Percentiles rank a stretch among this genome's conserved stretches.
Evolutionary conservation across 75 land plant species (phyloP).

Genomic region (Adiantum capillusveneris): DNA sequence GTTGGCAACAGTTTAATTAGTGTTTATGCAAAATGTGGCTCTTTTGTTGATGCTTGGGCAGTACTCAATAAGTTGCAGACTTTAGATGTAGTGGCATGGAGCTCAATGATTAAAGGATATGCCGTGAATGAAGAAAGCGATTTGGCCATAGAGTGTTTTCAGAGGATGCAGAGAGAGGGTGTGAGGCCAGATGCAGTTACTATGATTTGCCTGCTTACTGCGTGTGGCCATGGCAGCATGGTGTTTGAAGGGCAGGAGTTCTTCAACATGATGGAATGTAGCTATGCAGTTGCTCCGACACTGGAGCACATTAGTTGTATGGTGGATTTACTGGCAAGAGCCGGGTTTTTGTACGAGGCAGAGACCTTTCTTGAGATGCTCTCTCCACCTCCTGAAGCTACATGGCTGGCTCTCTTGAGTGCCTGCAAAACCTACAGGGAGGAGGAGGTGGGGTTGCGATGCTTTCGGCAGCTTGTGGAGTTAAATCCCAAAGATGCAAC

Average conservation of each 20-base stretch:
- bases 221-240: slow-evolving; percentile 40
- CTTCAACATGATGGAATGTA: slow-evolving; percentile 36
- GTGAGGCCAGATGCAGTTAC: slow-evolving; percentile 41
- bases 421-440: slow-evolving; percentile 31
- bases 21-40: slow-evolving; percentile 58
- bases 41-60: slow-evolving; percentile 24
- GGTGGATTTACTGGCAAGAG: slow-evolving; percentile 45
- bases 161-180: slow-evolving; percentile 15
- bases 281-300: slow-evolving; percentile 20
- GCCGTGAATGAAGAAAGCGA: slow-evolving; percentile 34
- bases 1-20: slow-evolving; percentile 26
- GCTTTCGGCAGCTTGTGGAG: slow-evolving; percentile 34
- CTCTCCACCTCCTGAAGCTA: slow-evolving; percentile 21
- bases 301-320: slow-evolving; percentile 49
- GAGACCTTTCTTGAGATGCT: slow-evolving; percentile 26
- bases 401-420: slow-evolving; percentile 49
- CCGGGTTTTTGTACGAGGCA: slow-evolving; percentile 41
- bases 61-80: slow-evolving; percentile 18
- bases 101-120: slow-evolving; percentile 48
- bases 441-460: slow-evolving; percentile 25
- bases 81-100: slow-evolving; percentile 55
- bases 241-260: slow-evolving; percentile 30
- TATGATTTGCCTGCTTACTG: slow-evolving; percentile 37
- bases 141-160: slow-evolving; percentile 27
- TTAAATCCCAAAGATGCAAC: slow-evolving; percentile 27